Evolutionary conservation across 495 filamentous ascomycete genomes (phyloP), one percentile per base, ranked within the genome.

Genomic region (Penicillium robsamsonii): DNA sequence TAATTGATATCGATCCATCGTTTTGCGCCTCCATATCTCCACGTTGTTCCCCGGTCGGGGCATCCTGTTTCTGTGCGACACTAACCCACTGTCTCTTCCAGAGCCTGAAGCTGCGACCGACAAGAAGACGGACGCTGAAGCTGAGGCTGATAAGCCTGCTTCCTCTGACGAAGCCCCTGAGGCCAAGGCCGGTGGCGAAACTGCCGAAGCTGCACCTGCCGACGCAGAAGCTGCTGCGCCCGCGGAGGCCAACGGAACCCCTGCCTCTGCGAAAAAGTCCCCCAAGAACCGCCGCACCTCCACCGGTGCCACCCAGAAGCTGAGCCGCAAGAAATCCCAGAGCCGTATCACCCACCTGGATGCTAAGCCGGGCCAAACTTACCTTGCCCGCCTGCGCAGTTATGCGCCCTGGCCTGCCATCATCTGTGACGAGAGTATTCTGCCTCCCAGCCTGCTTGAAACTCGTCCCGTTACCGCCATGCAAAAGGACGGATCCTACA

Each of bases 371-470:
- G 92, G 92, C 62, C 83, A 96, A 57, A 87, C 90, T 71, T 96
- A 83, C 74, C 87, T 91, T 49, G 89, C 90, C 55, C 86, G 89
- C 64, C 84, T 97, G 66, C 92, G 91, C 77, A 92, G 92, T 52
- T 91, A 88, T 74, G 90, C 91, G 12, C 84, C 87, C 41, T 97
- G 92, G 92, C 92, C 92, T 3, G 84, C 89, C 41, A 87, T 97
- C 71, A 84, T 97, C 56, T 91, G 87, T 63, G 91, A 96, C 66
- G 92, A 97, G 71, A 86, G 88, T 56, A 96, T 97, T 83, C 83
- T 97, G 10, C 92, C 92, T 0, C 68, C 81, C 35, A 81, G 78
- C 27, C 80, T 96, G 18, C 69, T 92, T 53, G 83, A 76, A 51
- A 80, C 80, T 31, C 84, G 92, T 55, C 92, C 92, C 2, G 89